These are phyloP conservation scores for Fragaria ananassa DNA, from an alignment of 306 rosid genomes.

Conservation along the genomic window DNA sequence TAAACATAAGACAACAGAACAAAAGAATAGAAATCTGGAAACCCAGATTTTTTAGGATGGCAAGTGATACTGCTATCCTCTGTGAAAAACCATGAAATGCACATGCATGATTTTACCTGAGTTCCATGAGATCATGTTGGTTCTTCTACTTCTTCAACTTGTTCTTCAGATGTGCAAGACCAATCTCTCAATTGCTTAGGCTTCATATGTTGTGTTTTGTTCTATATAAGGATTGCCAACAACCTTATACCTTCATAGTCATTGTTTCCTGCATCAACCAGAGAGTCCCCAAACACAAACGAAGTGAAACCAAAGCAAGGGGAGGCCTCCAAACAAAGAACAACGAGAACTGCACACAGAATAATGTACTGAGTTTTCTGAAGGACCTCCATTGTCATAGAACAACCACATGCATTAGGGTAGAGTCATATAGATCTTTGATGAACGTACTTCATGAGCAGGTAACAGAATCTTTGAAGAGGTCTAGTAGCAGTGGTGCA, in stretches of 20 bases:
- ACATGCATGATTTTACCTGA: too few species aligned
- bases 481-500: constrained; percentile 21
- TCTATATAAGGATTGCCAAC: too few species aligned
- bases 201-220: too few species aligned
- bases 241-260: constrained; percentile 6
- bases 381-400: constrained; percentile 17
- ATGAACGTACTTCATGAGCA: not conserved
- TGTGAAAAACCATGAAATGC: too few species aligned
- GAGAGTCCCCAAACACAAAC: constrained; percentile 55
- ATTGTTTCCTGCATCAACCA: constrained; percentile 54
- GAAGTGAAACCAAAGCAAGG: constrained; percentile 30
- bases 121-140: too few species aligned
- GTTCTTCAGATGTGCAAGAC: too few species aligned
- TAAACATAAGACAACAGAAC: too few species aligned
- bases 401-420: not conserved
- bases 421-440: not conserved
- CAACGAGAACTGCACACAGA: not conserved
- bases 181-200: too few species aligned
- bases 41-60: too few species aligned
- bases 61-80: too few species aligned
- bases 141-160: too few species aligned
- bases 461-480: constrained; percentile 31
- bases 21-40: too few species aligned
- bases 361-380: not conserved
- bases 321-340: not conserved